Evolutionary conservation across 805 yeast species (phyloP).

Genomic region (Millerozyma miso): DNA sequence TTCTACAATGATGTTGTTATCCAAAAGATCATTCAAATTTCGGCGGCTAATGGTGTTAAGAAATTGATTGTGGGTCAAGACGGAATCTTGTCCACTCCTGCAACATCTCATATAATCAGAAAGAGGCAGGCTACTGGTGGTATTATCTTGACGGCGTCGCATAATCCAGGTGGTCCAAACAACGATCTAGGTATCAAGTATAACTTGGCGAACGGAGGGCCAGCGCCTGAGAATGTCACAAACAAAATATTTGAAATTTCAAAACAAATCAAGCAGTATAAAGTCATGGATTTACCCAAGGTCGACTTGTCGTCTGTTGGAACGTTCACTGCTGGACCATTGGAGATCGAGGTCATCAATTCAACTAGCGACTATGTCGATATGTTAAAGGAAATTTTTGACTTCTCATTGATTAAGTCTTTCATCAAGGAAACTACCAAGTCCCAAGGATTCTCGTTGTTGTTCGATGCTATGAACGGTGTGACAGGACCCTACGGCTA

Average conservation of each 20-base stretch:
- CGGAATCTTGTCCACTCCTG: slow-evolving; percentile 92
- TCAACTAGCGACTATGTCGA: slow-evolving; percentile 73
- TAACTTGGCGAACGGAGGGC: slow-evolving; percentile 93
- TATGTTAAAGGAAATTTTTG: slow-evolving; percentile 81
- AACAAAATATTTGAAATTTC: slow-evolving; percentile 77
- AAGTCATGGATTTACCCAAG: slow-evolving; percentile 54
- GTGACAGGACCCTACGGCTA: slow-evolving; percentile 96
- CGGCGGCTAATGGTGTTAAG: slow-evolving; percentile 87
- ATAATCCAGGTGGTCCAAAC: slow-evolving; percentile 95
- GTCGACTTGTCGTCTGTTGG: slow-evolving; percentile 66
- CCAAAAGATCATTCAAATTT: slow-evolving; percentile 74
- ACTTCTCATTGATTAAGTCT: slow-evolving; percentile 70
- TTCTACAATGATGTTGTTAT: slow-evolving; percentile 81
- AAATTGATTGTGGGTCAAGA: slow-evolving; percentile 83
- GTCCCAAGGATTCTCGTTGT: slow-evolving; percentile 56
- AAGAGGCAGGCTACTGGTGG: slow-evolving; percentile 80
- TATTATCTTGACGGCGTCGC: slow-evolving; percentile 92
- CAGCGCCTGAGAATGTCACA: slow-evolving; percentile 95
- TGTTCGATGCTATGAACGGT: slow-evolving; percentile 91
- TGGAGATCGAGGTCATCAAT: slow-evolving; percentile 79
- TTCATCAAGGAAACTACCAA: slow-evolving; percentile 54
- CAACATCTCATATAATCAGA: slow-evolving; percentile 91
- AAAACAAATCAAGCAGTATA: slow-evolving; percentile 54
- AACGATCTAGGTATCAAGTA: slow-evolving; percentile 94
- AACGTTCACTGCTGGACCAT: slow-evolving; percentile 44